Evolutionary conservation across 2,329 filamentous ascomycete species (phyloP), one percentile per base, ranked within the genome.

Genomic region (Cadophora sp.): DNA sequence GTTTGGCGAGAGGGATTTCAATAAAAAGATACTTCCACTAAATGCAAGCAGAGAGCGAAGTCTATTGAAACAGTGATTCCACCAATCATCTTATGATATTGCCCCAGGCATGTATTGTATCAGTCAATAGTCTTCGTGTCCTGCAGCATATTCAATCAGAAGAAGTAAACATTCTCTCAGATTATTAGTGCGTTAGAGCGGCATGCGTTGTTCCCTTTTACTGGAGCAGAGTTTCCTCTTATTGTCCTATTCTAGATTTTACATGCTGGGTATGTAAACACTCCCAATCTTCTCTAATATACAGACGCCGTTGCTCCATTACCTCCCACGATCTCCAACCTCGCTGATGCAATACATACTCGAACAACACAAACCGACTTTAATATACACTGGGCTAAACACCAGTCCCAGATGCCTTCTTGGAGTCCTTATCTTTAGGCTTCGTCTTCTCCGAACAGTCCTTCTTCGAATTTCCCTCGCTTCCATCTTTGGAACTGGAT

Each of bases 271-370:
- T 66, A 61, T 67, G 55, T 51, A 43, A 30, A 56, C 11, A 22
- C 20, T 51, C 47, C 53, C 51, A 36, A 58, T 13, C 24, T 48
- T 61, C 51, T 66, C 56, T 56, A 59, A 41, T 59, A 62, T 70
- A 68, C 65, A 71, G 64, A 70, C 67, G 66, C 71, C 68, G 36
- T 55, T 69, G 68, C 69, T 70, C 69, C 69, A 61, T 45, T 60
- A 48, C 61, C 61, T 62, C 60, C 48, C 41, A 69, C 60, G 47
- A 45, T 66, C 61, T 65, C 51, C 62, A 45, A 62, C 59, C 64
- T 50, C 68, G 68, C 66, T 70, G 41, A 72, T 72, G 68, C 67
- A 69, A 64, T 70, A 71, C 66, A 73, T 43, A 65, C 20, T 68
- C 61, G 13, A 62, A 66, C 27, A 64, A 36, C 58, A 48, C 51